These are phyloP conservation scores for Cercis canadensis DNA, from an alignment of 306 rosid genomes.

Conservation along the genomic window DNA sequence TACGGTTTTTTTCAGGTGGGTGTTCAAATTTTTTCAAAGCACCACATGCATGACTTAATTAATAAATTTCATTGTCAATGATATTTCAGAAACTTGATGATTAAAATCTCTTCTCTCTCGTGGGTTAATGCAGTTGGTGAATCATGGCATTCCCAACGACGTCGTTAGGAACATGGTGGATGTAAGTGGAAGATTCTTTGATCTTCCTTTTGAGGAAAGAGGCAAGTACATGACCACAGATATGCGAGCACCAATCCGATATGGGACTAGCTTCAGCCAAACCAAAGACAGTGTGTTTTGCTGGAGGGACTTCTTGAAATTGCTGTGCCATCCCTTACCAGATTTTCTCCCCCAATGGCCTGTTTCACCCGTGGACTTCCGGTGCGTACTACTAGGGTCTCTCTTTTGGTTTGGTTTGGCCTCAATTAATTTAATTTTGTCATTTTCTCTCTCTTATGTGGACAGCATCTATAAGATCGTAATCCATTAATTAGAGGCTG, in stretches of 20 bases:
- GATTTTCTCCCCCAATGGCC: constrained; percentile 77
- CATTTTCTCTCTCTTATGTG: constrained; percentile 2
- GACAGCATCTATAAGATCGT: neutral
- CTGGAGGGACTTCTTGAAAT: constrained; percentile 94
- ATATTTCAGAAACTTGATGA: too few species aligned
- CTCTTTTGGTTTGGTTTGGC: too few species aligned
- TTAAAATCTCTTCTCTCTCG: too few species aligned
- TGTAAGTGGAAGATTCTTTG: constrained; percentile 65
- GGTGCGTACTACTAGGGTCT: constrained; percentile 41
- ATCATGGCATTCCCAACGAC: constrained; percentile 67
- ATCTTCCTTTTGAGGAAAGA: constrained; percentile 75
- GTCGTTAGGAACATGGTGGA: constrained; percentile 56
- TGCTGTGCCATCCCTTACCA: constrained; percentile 64
- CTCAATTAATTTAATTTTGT: too few species aligned
- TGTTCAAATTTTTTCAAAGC: constrained; percentile 19
- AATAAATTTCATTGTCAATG: too few species aligned
- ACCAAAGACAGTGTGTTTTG: constrained; percentile 67
- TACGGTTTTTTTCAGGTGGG: constrained; percentile 88
- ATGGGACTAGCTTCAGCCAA: constrained; percentile 89
- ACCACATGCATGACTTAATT: too few species aligned
- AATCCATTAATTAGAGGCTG: neutral
- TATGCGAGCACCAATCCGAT: constrained; percentile 71
- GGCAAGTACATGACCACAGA: constrained; percentile 73
- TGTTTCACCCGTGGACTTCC: constrained; percentile 62
- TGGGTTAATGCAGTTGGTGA: constrained; percentile 62